Percentiles rank a stretch among this genome's conserved stretches.
phyloP scores from a whole-genome alignment of 148 eudicot species.

The Rhododendron williamsianum region DNA sequence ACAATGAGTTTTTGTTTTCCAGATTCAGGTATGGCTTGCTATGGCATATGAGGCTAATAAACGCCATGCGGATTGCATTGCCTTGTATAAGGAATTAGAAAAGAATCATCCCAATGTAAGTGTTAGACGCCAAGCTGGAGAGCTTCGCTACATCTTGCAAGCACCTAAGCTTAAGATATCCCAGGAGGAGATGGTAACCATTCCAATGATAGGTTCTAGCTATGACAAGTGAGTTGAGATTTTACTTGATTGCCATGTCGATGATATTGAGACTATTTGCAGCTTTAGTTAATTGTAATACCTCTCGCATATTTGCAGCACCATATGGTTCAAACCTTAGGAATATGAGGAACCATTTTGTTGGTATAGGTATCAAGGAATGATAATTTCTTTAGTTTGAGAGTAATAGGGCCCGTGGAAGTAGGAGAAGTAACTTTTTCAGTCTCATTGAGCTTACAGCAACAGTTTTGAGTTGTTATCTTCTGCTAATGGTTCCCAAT shows the following conservation, averaged over 20 bases:
- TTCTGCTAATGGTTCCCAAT: not conserved
- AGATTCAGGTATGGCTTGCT: conserved; percentile 99
- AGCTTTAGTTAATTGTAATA: not conserved
- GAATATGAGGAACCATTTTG: not conserved
- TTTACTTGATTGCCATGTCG: not conserved
- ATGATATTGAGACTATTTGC: not conserved
- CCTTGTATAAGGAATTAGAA: conserved; percentile 68
- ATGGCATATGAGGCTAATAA: conserved; percentile 96
- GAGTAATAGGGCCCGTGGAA: not conserved
- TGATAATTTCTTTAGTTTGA: not conserved
- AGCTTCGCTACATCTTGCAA: conserved; percentile 90
- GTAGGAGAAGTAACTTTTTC: not conserved
- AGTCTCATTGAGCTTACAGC: not conserved
- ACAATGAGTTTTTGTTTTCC: conserved; percentile 19
- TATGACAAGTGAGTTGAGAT: conserved; percentile 69
- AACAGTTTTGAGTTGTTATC: not conserved
- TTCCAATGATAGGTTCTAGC: conserved; percentile 84
- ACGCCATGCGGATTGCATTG: conserved; percentile 89
- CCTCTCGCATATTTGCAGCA: not conserved
- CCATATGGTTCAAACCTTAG: not conserved
- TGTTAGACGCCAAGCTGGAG: conserved; percentile 88
- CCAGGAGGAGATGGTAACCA: conserved; percentile 98
- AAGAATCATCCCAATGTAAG: conserved; percentile 66
- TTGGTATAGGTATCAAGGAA: not conserved
- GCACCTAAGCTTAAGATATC: conserved; percentile 97